Evolutionary conservation across 768 basidiomycete genomes (phyloP), one percentile per base, ranked within the genome.

Genomic region (Agrocybe pediades): DNA sequence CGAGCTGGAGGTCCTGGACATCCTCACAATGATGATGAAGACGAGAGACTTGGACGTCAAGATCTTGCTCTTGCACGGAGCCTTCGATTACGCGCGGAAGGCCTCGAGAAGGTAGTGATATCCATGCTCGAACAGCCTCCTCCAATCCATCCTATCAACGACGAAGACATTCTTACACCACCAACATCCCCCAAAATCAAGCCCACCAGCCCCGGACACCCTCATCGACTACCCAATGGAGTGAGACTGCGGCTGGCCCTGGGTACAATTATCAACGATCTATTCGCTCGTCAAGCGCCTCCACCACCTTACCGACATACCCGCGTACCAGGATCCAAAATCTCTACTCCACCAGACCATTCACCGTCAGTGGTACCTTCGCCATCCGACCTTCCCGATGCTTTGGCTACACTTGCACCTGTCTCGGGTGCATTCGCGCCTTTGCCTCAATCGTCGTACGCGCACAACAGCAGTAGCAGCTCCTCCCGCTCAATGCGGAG

Each of bases 41-140:
- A 86, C 41, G 78, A 79, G 29, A 70, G 81, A 36, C 68, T 79
- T 49, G 76, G 76, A 33, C 72, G 68, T 33, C 87, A 89, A 63
- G 83, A 91, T 62, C 68, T 90, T 0, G 62, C 67, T 4, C 76
- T 90, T 20, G 90, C 91, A 2, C 74, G 84, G 21, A 75, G 67
- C 46, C 79, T 92, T 27, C 77, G 88, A 51, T 74, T 90, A 24
- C 84, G 88, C 24, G 88, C 92, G 1, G 89, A 92, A 58, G 86
- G 87, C 11, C 77, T 93, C 17, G 92, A 93, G 68, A 92, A 90
- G 63, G 89, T 93, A 40, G 80, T 90, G 45, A 84, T 81, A 0
- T 79, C 85, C 41, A 92, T 93, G 89, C 81, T 93, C 13, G 84
- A 85, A 50, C 89, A 92, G 57, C 87, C 88, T 0, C 90, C 90